Conservation (phyloP, 2,329 filamentous ascomycete species). For the Xylariaceae sp. region DNA sequence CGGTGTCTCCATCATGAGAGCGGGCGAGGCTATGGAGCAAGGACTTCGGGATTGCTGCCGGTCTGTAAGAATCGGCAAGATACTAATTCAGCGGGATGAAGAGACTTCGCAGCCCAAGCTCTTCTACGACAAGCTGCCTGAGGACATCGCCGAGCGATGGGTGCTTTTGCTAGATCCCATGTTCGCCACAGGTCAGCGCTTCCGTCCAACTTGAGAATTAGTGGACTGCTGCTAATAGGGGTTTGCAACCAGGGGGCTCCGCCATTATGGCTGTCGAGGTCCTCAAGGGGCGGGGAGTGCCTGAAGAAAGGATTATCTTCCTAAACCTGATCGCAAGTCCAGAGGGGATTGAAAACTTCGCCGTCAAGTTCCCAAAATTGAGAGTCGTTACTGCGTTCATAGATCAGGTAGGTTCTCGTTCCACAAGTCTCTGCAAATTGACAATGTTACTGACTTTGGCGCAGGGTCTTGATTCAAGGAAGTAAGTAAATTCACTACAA, state of each 20-base stretch:
- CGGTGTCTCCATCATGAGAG: conserved; percentile 96
- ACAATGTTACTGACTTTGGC: conserved; percentile 23
- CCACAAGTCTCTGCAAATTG: not conserved
- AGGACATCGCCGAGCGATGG: conserved; percentile 91
- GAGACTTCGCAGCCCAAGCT: conserved; percentile 89
- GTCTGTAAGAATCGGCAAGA: conserved; percentile 97
- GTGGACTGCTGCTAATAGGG: conserved; percentile 11
- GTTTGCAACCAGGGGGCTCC: conserved; percentile 66
- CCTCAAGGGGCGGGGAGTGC: conserved; percentile 83
- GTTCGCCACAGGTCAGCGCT: conserved; percentile 82
- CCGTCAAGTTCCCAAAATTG: conserved; percentile 81
- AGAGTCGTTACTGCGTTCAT: conserved; percentile 95
- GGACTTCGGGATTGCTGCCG: conserved; percentile 94
- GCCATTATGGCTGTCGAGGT: conserved; percentile 97
- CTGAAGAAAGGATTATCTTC: conserved; percentile 93
- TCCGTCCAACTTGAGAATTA: not conserved
- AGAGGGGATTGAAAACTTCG: conserved; percentile 85
- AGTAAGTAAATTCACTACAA: conserved; percentile 56
- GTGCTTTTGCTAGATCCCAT: conserved; percentile 95
- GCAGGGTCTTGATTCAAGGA: conserved; percentile 90
- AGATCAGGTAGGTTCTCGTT: conserved; percentile 60
- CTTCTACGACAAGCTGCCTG: conserved; percentile 96
- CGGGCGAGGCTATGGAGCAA: conserved; percentile 98
- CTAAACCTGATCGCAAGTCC: conserved; percentile 97
- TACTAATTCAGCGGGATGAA: conserved; percentile 94